Base-by-base conservation (phyloP, 148 eudicot species). In the Fagopyrum tataricum region DNA sequence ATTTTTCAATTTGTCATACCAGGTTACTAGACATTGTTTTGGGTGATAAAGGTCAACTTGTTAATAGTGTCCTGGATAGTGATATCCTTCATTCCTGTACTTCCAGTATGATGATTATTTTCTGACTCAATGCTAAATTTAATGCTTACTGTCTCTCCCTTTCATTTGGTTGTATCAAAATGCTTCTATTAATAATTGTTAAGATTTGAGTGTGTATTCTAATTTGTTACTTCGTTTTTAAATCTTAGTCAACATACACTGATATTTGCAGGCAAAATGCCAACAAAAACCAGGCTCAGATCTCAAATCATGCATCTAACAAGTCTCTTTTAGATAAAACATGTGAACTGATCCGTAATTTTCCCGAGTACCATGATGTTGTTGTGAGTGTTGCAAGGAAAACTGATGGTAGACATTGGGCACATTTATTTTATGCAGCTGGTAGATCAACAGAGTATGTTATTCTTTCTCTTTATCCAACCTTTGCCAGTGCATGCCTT, bases 401-500 rank as follows among this genome's bases (percentile, higher is more conserved):
- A 81, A 94, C 98, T 59, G 98, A 94, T 83, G 98, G 93, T 51
- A 91, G 98, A 73, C 96, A 94, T 80, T 94, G 98, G 98, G 91
- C 93, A 76, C 91, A 91, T 83, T 76, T 94, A 75, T 91, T 94
- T 94, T 81, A 86, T 75, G 90, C 97, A 61, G 97, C 98, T 18
- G 98, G 98, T 79, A 87, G 91, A 86, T 87, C 98, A 78, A 88
- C 97, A 72, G 98, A 94, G 98, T 95, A 95, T 69, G 89, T 75
- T 7, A 52, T 72, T 76, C 44, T 64, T 31, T 62, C 37, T 37
- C 42, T 64, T 42, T 64, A 64, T 15, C 15, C 37, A 62, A 14
- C 41, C 69, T 39, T 31, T 64, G 44, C 69, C 69, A 61, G 14
- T 61, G 40, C 41, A 14, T 23, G 40, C 41, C 40, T 23, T 20